Base-by-base conservation (phyloP, 805 yeast genomes). In the Saccharomycopsis olivae region DNA sequence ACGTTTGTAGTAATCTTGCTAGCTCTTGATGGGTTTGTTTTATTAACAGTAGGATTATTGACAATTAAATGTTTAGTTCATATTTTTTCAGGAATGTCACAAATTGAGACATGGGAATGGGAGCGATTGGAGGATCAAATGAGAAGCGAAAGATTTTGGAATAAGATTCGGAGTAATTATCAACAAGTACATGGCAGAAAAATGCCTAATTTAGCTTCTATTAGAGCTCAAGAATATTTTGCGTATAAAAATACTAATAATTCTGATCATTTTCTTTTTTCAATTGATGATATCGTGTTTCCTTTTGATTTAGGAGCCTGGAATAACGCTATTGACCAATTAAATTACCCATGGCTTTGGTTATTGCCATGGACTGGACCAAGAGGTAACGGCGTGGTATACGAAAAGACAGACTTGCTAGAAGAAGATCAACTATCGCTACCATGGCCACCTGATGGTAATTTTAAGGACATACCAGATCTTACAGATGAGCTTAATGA, bases 391-490 rank as follows among this genome's bases (percentile, higher is more conserved):
- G 96, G 96, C 0, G 52, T 70, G 37, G 52, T 52, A 1, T 87
- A 75, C 47, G 58, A 57, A 5, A 75, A 69, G 44, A 73, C 73
- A 47, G 84, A 78, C 33, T 57, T 64, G 25, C 54, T 47, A 3
- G 71, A 65, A 18, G 73, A 70, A 40, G 82, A 78, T 50, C 71
- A 81, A 44, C 58, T 79, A 38, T 70, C 73, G 1, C 60, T 80
- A 29, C 92, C 95, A 2, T 89, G 96, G 95, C 98, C 98, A 1
- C 94, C 95, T 1, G 94, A 86, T 59, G 67, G 29, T 35, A 38
- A 23, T 23, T 23, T 23, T 23, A 10, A 23, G 5, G 50, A 43
- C 4, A 43, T 36, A 15, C 49, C 47, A 19, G 49, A 16, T 24
- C 13, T 24, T 24, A 24, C 9, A 10, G 28, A 49, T 34, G 61